phyloP scores from a whole-genome alignment of 768 basidiomycete genomes.

The Filobasidium floriforme region DNA sequence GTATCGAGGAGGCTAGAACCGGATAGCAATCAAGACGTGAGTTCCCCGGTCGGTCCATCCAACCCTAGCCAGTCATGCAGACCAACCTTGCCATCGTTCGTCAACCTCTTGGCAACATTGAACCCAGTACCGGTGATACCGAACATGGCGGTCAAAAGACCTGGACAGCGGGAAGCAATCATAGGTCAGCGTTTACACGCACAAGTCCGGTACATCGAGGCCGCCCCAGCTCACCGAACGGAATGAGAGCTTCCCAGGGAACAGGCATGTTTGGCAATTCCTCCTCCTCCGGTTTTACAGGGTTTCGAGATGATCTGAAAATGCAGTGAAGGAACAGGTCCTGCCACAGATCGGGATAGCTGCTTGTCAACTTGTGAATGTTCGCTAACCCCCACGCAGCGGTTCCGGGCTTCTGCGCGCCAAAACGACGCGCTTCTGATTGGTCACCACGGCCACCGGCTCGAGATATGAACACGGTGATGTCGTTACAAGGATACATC shows the following conservation, averaged over 20 bases:
- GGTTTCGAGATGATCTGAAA: neutral
- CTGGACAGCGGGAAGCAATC: slow-evolving; percentile 46
- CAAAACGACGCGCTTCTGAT: slow-evolving; percentile 9
- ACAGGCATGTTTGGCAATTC: slow-evolving; percentile 64
- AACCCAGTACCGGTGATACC: slow-evolving; percentile 81
- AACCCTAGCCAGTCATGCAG: neutral
- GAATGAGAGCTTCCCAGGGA: slow-evolving; percentile 95
- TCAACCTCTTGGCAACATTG: slow-evolving; percentile 64
- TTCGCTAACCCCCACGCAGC: neutral
- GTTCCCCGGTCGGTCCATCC: too few species aligned
- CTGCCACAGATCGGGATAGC: neutral
- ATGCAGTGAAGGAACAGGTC: neutral
- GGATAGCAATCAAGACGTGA: neutral
- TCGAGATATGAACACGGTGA: neutral
- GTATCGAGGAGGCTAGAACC: slow-evolving; percentile 67
- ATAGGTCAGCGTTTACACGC: neutral
- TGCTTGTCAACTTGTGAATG: neutral
- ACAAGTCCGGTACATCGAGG: neutral
- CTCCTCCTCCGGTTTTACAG: neutral
- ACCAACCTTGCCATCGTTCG: slow-evolving; percentile 83
- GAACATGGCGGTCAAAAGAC: slow-evolving; percentile 78
- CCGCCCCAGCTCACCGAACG: slow-evolving; percentile 60
- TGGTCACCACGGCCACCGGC: neutral
- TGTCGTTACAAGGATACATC: neutral
- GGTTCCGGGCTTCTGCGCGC: neutral